A percentile compares a stretch with the other conserved stretches of the same genome.
These are phyloP conservation scores for Cicer chorassanicum DNA, from an alignment of 306 rosid genomes.

Conservation along the genomic window DNA sequence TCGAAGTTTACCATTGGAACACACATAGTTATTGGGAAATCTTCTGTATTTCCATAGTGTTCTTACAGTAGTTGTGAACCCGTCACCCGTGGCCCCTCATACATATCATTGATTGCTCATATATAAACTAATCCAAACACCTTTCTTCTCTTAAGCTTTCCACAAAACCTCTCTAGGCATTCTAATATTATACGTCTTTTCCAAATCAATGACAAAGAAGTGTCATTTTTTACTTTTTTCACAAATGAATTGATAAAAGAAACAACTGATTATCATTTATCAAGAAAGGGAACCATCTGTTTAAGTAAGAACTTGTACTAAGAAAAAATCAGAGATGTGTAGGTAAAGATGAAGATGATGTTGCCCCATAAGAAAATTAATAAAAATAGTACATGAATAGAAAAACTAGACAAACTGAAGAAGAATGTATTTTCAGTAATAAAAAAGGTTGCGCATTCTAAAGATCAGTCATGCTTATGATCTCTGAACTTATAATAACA, in stretches of 20 bases:
- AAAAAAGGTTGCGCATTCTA: conserved; percentile 6
- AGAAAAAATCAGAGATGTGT: conserved; percentile 22
- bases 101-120: conserved; percentile 2
- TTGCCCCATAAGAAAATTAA: conserved; percentile 11
- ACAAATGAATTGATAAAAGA: background rate
- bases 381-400: background rate
- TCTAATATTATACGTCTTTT: background rate
- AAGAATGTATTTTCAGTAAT: background rate
- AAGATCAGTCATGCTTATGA: conserved; percentile 28
- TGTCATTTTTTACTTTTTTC: background rate
- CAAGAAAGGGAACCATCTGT: conserved; percentile 1
- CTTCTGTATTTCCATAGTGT: background rate
- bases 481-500: conserved; percentile 21
- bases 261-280: background rate
- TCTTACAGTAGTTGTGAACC: background rate
- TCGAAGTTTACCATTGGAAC: background rate
- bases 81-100: background rate
- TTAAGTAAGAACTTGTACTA: background rate
- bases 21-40: background rate
- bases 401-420: conserved; percentile 27
- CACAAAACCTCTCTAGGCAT: background rate
- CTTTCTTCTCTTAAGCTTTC: background rate
- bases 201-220: background rate
- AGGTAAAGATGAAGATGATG: conserved; percentile 8
- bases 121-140: background rate